Evolutionary conservation across 2,329 filamentous ascomycete genomes (phyloP).

Genomic region (Alternaria sp.): DNA sequence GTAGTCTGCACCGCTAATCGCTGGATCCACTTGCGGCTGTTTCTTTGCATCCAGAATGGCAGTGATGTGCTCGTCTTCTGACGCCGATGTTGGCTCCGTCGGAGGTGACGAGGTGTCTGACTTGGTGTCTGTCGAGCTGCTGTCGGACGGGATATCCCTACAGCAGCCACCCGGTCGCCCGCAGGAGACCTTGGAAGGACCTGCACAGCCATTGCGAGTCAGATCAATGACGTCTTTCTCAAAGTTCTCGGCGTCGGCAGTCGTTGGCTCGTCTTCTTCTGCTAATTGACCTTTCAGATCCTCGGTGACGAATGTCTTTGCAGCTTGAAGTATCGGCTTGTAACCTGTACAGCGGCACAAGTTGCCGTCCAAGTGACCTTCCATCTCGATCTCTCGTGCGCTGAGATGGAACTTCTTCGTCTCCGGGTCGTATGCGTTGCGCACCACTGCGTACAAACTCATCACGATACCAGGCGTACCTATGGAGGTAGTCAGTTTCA

Average conservation of each 20-base stretch:
- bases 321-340: constrained; percentile 88
- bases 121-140: constrained; percentile 36
- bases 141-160: constrained; percentile 41
- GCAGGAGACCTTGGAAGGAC: constrained; percentile 39
- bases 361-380: constrained; percentile 81
- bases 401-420: constrained; percentile 44
- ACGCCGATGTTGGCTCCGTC: constrained; percentile 34
- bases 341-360: constrained; percentile 94
- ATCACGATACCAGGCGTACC: constrained; percentile 92
- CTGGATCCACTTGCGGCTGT: constrained; percentile 26
- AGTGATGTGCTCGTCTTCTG: constrained; percentile 38
- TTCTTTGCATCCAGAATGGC: constrained; percentile 31
- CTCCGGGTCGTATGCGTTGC: constrained; percentile 63
- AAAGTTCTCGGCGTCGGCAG: constrained; percentile 47
- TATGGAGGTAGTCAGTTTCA: neutral
- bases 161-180: constrained; percentile 49
- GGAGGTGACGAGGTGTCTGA: constrained; percentile 36
- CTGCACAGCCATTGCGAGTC: constrained; percentile 30
- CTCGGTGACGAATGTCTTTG: constrained; percentile 79
- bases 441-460: constrained; percentile 83
- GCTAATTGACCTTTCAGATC: constrained; percentile 54
- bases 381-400: constrained; percentile 46
- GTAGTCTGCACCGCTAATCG: constrained; percentile 41
- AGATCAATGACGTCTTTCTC: constrained; percentile 37
- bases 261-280: constrained; percentile 58